Evolutionary conservation across 2,329 filamentous ascomycete species (phyloP), one percentile per base, ranked within the genome.

Genomic region (Colletotrichum tropicale): DNA sequence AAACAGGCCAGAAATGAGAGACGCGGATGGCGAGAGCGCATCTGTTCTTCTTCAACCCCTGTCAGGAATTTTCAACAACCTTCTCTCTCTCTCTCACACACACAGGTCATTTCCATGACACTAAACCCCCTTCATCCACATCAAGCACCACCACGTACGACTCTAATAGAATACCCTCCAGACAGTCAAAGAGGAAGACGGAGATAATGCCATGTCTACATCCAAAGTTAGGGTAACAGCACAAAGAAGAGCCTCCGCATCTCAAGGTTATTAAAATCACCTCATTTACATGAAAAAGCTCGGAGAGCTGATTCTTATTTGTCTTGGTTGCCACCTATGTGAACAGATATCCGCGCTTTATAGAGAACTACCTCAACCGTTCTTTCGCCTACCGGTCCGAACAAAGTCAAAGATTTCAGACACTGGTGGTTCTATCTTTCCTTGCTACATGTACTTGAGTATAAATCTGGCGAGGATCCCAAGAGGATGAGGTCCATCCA

Each of bases 211-310:
- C 38, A 43, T 43, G 3, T 43, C 18, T 43, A 0, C 18, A 43
- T 6, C 9, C 18, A 4, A n/a, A 43, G 18, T 43, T 0, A 43
- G 18, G 8, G 5, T 0, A 3, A n/a, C 2, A n/a, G 38, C 18
- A 43, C 18, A n/a, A 43, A 43, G 38, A 6, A 43, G 5, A 6
- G 38, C 38, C 0, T n/a, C 38, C 9, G 3, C 18, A n/a, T 43
- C 8, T 43, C 3, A 43, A 1, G 0, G 8, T 0, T 43, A 4
- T 43, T n/a, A n/a, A 43, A 43, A n/a, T 43, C 38, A 43, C 38
- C 2, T n/a, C 3, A n/a, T 43, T 43, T n/a, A 2, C 1, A 43
- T 43, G 9, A 43, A 10, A 43, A 43, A 0, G 38, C 2, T 43
- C 9, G 18, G 38, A 10, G 1, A 43, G 16, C 9, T 43, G 38